Evolutionary conservation across 169 alveolate genomes (phyloP).

Genomic region (Plasmodium falciparum): DNA sequence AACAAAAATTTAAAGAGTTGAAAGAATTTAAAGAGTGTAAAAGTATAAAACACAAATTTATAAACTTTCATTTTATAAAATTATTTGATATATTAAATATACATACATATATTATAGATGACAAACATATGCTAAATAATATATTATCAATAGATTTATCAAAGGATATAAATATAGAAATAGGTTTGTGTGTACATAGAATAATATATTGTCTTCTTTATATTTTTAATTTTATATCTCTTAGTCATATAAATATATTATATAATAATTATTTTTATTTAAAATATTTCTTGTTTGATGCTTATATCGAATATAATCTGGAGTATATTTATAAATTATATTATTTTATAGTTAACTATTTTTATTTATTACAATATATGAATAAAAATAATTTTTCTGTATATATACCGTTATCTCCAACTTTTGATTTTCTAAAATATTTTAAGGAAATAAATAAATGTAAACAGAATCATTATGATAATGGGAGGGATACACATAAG

Average conservation of each 20-base stretch:
- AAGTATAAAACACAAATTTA: not conserved
- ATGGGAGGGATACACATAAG: not conserved
- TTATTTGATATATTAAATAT: constrained; percentile 22
- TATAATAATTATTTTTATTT: not conserved
- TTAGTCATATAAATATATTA: constrained; percentile 26
- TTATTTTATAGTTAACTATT: constrained; percentile 4
- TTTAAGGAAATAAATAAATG: not conserved
- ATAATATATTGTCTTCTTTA: constrained; percentile 1
- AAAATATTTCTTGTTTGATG: constrained; percentile 1
- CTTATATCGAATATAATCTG: constrained; percentile 16
- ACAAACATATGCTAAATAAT: constrained; percentile 1
- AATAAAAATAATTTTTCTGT: not conserved
- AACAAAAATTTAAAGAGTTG: not conserved
- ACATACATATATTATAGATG: constrained; percentile 21
- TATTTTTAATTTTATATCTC: constrained; percentile 30
- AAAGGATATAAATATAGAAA: constrained; percentile 1
- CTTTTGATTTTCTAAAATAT: not conserved
- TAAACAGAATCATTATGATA: not conserved
- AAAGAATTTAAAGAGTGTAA: not conserved
- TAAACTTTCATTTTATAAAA: constrained; percentile 16
- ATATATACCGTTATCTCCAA: constrained; percentile 17
- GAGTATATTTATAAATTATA: not conserved
- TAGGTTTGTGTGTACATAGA: not conserved
- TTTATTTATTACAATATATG: constrained; percentile 1
- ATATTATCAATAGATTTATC: not conserved